Base-by-base conservation (phyloP, 1,139 yeast species). In the Magnusiomyces suaveolens region DNA sequence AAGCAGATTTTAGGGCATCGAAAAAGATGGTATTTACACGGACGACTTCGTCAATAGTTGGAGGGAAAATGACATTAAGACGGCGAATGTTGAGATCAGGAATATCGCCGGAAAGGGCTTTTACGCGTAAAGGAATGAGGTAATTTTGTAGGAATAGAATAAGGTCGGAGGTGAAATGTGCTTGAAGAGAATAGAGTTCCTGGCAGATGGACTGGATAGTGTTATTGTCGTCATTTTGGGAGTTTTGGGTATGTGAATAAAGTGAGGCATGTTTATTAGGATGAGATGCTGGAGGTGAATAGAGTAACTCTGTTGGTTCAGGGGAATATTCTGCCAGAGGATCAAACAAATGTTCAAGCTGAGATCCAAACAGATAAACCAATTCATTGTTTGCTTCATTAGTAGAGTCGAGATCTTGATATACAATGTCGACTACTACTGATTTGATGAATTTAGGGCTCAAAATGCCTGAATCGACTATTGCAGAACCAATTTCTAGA, bases 261-360 rank as follows among this genome's bases (percentile, higher is more conserved):
- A 12, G 33, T 29, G 33, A 29, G 33, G 12, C 33, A 29, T 29
- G 33, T 41, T 18, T 21, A 25, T 20, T 20, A 6, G 44, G 38
- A 36, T 10, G 18, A 36, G 41, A n/a, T 14, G 24, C 12, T 0
- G 87, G 86, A 0, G 82, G 80, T 36, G 66, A 74, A 64, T 90
- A 90, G 0, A 78, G 73, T 54, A 78, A 75, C 59, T 85, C 89
- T 52, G 95, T 79, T 41, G 83, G 81, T 67, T 90, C 96, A 0
- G 97, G 97, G 0, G 95, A 86, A 66, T 90, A 90, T 67, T 90
- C 97, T 8, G 87, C 77, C 52, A 89, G 70, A 0, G 97, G 96
- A 64, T 90, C 95, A 69, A 90, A 90, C 44, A 90, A 70, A 62
- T 86, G 94, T 60, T 89, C 96, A 51, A 88, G 72, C 67, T 90